Percentiles rank a stretch among this genome's conserved stretches.
Evolutionary conservation across 2,329 filamentous ascomycete genomes (phyloP).

Genomic region (Calonectria crousiana): DNA sequence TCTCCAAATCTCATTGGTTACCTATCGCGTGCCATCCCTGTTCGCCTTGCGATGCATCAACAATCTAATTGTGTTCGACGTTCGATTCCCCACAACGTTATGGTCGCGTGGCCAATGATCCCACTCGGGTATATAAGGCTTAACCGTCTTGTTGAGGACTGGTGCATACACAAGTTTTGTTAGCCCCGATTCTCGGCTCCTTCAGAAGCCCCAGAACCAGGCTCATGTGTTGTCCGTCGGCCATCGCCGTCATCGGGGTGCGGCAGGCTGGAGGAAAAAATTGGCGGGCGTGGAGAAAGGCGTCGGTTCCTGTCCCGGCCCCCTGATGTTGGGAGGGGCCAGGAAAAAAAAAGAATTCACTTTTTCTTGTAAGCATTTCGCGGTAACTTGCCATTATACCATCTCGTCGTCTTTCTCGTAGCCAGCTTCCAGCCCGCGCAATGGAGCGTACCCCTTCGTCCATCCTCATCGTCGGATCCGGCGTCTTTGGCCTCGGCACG

Average conservation of each 20-base stretch:
- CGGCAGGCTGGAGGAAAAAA: constrained; percentile 36
- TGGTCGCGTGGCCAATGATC: constrained; percentile 1
- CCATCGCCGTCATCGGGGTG: constrained; percentile 43
- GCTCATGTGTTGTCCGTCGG: constrained; percentile 25
- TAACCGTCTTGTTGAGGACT: constrained; percentile 4
- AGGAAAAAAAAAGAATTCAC: not conserved
- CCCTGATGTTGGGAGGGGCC: not conserved
- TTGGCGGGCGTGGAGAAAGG: constrained; percentile 23
- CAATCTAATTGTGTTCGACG: not conserved
- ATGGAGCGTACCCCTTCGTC: constrained; percentile 56
- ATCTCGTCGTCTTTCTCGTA: constrained; percentile 3
- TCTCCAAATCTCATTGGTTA: constrained; percentile 3
- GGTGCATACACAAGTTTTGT: not conserved
- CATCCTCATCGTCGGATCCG: constrained; percentile 77
- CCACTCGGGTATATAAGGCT: constrained; percentile 16
- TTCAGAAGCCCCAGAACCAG: constrained; percentile 26
- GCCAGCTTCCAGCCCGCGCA: constrained; percentile 21
- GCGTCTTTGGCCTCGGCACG: constrained; percentile 70
- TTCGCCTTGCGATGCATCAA: not conserved
- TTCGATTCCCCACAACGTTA: not conserved
- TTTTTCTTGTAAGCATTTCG: constrained; percentile 2
- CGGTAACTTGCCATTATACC: constrained; percentile 21
- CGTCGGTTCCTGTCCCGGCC: constrained; percentile 10
- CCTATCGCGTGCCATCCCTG: not conserved
- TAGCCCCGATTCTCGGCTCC: constrained; percentile 39